phyloP scores from a whole-genome alignment of 352 stramenopile genomes.

The Phytopythium sindhum region DNA sequence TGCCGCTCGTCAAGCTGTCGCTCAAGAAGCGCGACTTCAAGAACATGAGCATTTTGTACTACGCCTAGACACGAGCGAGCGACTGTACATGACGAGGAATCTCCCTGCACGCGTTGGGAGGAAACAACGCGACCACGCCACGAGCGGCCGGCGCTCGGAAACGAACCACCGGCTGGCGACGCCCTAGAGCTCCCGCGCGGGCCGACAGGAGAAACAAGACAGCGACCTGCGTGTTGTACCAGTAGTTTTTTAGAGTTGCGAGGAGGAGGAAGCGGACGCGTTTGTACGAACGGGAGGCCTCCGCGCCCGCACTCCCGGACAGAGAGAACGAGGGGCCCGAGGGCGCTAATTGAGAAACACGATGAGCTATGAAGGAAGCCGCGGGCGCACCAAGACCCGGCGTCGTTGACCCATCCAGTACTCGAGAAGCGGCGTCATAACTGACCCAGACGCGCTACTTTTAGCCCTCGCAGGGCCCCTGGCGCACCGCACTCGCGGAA shows the following conservation, averaged over 20 bases:
- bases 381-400: no score
- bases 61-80: conserved; percentile 1
- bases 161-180: background rate
- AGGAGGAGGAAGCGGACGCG: background rate
- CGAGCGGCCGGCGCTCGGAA: background rate
- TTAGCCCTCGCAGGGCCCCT: background rate
- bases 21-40: conserved; percentile 87
- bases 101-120: background rate
- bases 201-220: background rate
- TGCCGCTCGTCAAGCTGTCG: conserved; percentile 74
- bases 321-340: background rate
- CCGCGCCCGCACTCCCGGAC: background rate
- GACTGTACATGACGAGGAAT: background rate
- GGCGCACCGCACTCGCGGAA: background rate
- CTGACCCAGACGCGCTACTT: background rate
- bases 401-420: no score
- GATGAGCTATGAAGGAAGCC: background rate
- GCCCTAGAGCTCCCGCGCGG: background rate
- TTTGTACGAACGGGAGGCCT: background rate
- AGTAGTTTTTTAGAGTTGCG: conserved; percentile 5
- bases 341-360: background rate
- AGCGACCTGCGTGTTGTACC: conserved; percentile 6
- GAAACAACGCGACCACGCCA: background rate
- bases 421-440: no score
- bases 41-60: conserved; percentile 69